Percentiles rank a stretch among this genome's conserved stretches.
phyloP scores from a whole-genome alignment of 2,329 filamentous ascomycete genomes.

The Claviceps lovelessii region DNA sequence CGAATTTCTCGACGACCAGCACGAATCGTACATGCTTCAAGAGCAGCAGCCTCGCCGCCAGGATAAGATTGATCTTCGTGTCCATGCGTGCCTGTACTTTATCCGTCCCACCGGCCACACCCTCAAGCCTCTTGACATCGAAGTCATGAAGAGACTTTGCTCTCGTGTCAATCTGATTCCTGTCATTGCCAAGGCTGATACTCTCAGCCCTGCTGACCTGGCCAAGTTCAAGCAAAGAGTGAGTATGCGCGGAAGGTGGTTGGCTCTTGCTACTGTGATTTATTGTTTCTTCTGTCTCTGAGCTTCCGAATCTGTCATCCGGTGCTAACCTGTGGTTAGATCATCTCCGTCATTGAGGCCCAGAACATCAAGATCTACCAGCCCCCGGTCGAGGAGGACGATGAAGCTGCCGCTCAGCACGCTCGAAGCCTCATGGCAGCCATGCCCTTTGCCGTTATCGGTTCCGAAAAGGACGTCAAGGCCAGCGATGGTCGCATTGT shows the following conservation, averaged over 20 bases:
- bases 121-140: conserved; percentile 94
- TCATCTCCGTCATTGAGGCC: conserved; percentile 87
- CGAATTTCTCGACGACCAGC: conserved; percentile 98
- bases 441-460: conserved; percentile 98
- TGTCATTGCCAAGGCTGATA: conserved; percentile 97
- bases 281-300: background rate
- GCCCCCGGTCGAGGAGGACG: conserved; percentile 93
- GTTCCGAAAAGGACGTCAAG: conserved; percentile 98
- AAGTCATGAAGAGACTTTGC: conserved; percentile 99
- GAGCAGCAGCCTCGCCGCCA: conserved; percentile 96
- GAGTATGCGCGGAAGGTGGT: conserved; percentile 21
- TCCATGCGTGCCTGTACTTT: conserved; percentile 97
- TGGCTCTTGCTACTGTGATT: background rate
- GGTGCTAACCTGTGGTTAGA: conserved; percentile 36
- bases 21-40: conserved; percentile 99
- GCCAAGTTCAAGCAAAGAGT: conserved; percentile 92
- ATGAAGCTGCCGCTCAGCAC: conserved; percentile 89
- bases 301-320: background rate
- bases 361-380: conserved; percentile 99
- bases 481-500: conserved; percentile 90
- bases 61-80: conserved; percentile 98
- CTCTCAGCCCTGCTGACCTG: conserved; percentile 81
- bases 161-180: conserved; percentile 97
- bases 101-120: conserved; percentile 97
- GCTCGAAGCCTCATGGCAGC: conserved; percentile 88